A percentile compares a stretch with the other conserved stretches of the same genome.
Evolutionary conservation across 2,329 filamentous ascomycete genomes (phyloP).

Genomic region (Amphichorda felina): DNA sequence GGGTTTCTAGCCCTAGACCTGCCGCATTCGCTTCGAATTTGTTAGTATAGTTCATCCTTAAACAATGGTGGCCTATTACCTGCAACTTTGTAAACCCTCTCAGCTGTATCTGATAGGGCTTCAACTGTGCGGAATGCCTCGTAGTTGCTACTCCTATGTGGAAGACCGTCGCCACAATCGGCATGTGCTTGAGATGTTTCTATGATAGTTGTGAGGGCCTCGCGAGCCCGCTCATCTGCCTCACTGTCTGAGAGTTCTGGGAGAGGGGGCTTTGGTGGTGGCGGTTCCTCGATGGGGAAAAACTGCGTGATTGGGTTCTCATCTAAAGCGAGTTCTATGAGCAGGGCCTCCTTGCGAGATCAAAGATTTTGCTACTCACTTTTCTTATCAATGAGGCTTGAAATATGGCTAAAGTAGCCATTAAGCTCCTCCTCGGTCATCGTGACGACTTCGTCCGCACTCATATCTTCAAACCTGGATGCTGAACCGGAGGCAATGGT

Average conservation of each 20-base stretch:
- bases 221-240: conserved; percentile 7
- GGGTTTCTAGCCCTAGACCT: conserved; percentile 19
- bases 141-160: neutral
- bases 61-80: conserved; percentile 11
- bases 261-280: conserved; percentile 5
- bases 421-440: conserved; percentile 52
- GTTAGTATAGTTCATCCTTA: conserved; percentile 1
- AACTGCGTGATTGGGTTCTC: conserved; percentile 17
- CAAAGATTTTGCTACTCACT: too few relatives aligned
- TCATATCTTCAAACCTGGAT: conserved; percentile 31
- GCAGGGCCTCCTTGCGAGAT: too few relatives aligned
- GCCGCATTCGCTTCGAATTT: conserved; percentile 13
- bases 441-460: conserved; percentile 47
- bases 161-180: neutral
- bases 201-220: conserved; percentile 1
- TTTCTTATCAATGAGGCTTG: conserved; percentile 17
- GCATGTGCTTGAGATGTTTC: neutral
- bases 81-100: conserved; percentile 18
- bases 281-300: conserved; percentile 18
- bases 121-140: conserved; percentile 14
- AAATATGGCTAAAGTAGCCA: conserved; percentile 43
- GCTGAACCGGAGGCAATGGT: too few relatives aligned
- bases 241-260: conserved; percentile 14
- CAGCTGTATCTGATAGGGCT: conserved; percentile 18
- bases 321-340: conserved; percentile 7